These are phyloP conservation scores for Dissophora ornata DNA, from an alignment of 192 early-diverging fungal genomes.

Conservation along the genomic window DNA sequence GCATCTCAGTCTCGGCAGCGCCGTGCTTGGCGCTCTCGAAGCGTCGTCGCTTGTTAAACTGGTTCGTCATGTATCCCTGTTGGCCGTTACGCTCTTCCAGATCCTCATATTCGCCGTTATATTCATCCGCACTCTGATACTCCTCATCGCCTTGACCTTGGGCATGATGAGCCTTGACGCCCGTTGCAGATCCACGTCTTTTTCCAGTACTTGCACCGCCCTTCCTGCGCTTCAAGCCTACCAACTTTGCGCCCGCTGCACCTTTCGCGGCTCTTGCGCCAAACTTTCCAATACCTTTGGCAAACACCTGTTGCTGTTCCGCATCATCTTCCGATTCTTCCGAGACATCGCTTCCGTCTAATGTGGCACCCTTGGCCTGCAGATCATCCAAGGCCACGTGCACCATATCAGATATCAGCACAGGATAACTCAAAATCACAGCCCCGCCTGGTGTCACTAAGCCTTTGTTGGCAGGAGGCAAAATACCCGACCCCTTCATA, in stretches of 20 bases:
- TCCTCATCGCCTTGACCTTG: slow-evolving; percentile 8
- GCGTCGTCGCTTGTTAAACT: slow-evolving; percentile 22
- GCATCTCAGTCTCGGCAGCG: not conserved
- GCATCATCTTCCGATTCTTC: slow-evolving; percentile 19
- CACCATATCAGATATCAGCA: slow-evolving; percentile 43
- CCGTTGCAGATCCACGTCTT: slow-evolving; percentile 9
- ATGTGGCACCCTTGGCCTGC: slow-evolving; percentile 21
- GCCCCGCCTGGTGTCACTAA: slow-evolving; percentile 38
- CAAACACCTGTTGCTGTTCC: not conserved
- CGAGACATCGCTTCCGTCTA: slow-evolving; percentile 19
- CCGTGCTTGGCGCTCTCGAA: not conserved
- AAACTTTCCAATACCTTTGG: not conserved
- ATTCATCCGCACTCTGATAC: slow-evolving; percentile 14
- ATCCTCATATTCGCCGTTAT: not conserved
- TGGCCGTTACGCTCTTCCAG: not conserved
- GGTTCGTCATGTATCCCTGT: slow-evolving; percentile 5
- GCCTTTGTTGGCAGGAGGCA: slow-evolving; percentile 32
- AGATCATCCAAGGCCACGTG: slow-evolving; percentile 36
- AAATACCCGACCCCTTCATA: slow-evolving; percentile 39
- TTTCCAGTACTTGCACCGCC: not conserved
- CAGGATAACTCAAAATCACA: slow-evolving; percentile 41
- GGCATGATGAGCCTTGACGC: slow-evolving; percentile 2
- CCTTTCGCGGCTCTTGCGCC: not conserved
- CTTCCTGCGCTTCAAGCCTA: slow-evolving; percentile 23
- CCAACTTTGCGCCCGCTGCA: not conserved